A percentile compares a stretch with the other conserved stretches of the same genome.
These are phyloP conservation scores for Microbotryomycetes sp. DNA, from an alignment of 1,284 basidiomycete species.

Conservation along the genomic window DNA sequence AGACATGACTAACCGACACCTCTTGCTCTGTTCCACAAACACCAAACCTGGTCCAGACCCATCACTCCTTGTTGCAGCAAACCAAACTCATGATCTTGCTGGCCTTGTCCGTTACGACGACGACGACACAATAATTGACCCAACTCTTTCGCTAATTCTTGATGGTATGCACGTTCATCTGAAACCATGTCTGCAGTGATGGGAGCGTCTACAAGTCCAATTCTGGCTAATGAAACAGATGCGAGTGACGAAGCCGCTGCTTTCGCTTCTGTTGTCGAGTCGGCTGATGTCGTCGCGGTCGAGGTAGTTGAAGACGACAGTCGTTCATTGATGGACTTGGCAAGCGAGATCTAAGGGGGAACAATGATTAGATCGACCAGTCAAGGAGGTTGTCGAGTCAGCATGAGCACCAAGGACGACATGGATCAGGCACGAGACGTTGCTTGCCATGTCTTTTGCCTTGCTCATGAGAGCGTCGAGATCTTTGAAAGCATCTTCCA, in stretches of 20 bases:
- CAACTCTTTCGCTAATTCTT: conserved; percentile 77
- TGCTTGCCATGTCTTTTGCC: conserved; percentile 78
- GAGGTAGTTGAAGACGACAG: conserved; percentile 20
- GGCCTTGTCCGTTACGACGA: conserved; percentile 32
- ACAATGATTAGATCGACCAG: neutral
- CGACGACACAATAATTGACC: conserved; percentile 61
- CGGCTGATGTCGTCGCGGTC: conserved; percentile 11
- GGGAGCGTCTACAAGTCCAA: conserved; percentile 66
- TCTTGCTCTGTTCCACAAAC: conserved; percentile 90
- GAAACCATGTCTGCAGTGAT: conserved; percentile 85
- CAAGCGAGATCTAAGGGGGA: conserved; percentile 54
- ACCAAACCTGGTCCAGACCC: conserved; percentile 92
- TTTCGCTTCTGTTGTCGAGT: conserved; percentile 46
- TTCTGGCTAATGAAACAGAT: conserved; percentile 75
- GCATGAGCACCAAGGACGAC: neutral
- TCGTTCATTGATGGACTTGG: conserved; percentile 69
- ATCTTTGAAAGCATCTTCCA: conserved; percentile 76
- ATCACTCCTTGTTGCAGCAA: conserved; percentile 56
- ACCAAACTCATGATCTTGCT: conserved; percentile 4
- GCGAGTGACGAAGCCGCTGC: conserved; percentile 77
- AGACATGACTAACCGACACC: conserved; percentile 66
- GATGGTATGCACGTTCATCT: conserved; percentile 72
- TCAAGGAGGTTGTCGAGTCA: too few relatives aligned
- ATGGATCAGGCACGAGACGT: neutral
- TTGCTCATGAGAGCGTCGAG: conserved; percentile 86